Evolutionary conservation across 2,329 filamentous ascomycete genomes (phyloP).

Genomic region (Zelopaecilomyces penicillatus): DNA sequence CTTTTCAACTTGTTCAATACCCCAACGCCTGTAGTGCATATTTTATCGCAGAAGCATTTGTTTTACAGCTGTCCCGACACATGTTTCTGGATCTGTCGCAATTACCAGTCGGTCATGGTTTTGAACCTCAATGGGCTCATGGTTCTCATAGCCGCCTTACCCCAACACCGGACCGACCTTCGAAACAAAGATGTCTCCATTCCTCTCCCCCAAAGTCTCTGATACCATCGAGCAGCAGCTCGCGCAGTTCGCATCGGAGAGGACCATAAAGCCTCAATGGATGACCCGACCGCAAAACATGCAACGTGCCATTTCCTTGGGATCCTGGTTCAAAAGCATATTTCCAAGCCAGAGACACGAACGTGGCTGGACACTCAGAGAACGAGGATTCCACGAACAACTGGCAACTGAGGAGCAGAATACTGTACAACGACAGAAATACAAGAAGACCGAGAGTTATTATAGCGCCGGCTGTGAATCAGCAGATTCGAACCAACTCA

Average conservation of each 20-base stretch:
- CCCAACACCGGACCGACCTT: too few species aligned
- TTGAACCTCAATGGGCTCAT: too few species aligned
- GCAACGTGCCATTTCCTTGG: slow-evolving; percentile 20
- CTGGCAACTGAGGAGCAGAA: slow-evolving; percentile 7
- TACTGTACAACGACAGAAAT: slow-evolving; percentile 5
- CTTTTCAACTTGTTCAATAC: too few species aligned
- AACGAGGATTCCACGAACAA: slow-evolving; percentile 20
- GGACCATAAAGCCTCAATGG: too few species aligned
- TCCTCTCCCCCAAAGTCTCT: slow-evolving; percentile 9
- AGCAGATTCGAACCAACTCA: slow-evolving; percentile 21
- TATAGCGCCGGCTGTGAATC: slow-evolving; percentile 13
- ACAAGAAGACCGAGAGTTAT: slow-evolving; percentile 10
- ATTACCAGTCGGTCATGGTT: too few species aligned
- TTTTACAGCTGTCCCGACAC: too few species aligned
- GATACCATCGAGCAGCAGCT: slow-evolving; percentile 8
- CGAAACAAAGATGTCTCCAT: too few species aligned
- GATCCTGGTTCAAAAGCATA: slow-evolving; percentile 35
- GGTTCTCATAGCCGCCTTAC: too few species aligned
- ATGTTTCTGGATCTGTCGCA: too few species aligned
- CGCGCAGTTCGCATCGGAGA: too few species aligned
- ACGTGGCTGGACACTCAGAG: slow-evolving; percentile 39
- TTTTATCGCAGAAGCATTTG: too few species aligned
- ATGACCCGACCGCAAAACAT: not conserved
- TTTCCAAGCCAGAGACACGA: slow-evolving; percentile 42
- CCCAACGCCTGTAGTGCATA: too few species aligned